Evolutionary conservation across 208 protist species (phyloP).

Genomic region (Trypanosoma melophagium): DNA sequence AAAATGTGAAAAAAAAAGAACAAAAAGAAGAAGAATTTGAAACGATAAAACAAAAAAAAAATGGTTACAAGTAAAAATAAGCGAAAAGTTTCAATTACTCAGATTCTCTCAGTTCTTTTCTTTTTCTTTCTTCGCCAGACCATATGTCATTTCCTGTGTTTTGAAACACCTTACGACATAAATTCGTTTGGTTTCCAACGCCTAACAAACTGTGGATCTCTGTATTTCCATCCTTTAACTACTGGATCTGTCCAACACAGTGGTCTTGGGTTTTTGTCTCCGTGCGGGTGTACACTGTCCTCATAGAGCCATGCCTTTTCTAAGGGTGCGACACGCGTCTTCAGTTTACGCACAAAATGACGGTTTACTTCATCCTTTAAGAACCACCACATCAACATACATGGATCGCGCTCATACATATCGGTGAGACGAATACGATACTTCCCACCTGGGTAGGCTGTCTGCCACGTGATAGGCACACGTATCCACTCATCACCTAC

Average conservation of each 20-base stretch:
- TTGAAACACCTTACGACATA: slow-evolving; percentile 39
- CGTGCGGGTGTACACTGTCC: slow-evolving; percentile 83
- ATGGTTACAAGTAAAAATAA: slow-evolving; percentile 4
- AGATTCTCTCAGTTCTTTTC: background rate
- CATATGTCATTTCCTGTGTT: background rate
- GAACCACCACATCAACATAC: slow-evolving; percentile 93
- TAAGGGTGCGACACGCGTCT: slow-evolving; percentile 82
- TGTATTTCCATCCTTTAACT: slow-evolving; percentile 69
- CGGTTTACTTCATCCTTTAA: slow-evolving; percentile 89
- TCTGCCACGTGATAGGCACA: slow-evolving; percentile 90
- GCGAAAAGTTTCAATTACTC: background rate
- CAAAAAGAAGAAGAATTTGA: slow-evolving; percentile 10
- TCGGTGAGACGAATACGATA: slow-evolving; percentile 88
- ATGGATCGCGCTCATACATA: slow-evolving; percentile 92
- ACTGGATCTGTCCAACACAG: slow-evolving; percentile 75
- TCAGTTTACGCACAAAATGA: slow-evolving; percentile 90
- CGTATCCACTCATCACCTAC: slow-evolving; percentile 88
- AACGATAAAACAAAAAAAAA: background rate
- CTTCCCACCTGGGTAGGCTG: slow-evolving; percentile 88
- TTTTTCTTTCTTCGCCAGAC: background rate
- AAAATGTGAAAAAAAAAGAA: slow-evolving; percentile 4
- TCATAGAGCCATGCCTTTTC: slow-evolving; percentile 94
- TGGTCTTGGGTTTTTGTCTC: slow-evolving; percentile 81
- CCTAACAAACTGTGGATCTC: slow-evolving; percentile 76
- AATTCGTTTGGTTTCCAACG: slow-evolving; percentile 89